A percentile compares a stretch with the other conserved stretches of the same genome.
phyloP scores from a whole-genome alignment of 1,284 basidiomycete genomes.

The Ceratobasidium sp. region DNA sequence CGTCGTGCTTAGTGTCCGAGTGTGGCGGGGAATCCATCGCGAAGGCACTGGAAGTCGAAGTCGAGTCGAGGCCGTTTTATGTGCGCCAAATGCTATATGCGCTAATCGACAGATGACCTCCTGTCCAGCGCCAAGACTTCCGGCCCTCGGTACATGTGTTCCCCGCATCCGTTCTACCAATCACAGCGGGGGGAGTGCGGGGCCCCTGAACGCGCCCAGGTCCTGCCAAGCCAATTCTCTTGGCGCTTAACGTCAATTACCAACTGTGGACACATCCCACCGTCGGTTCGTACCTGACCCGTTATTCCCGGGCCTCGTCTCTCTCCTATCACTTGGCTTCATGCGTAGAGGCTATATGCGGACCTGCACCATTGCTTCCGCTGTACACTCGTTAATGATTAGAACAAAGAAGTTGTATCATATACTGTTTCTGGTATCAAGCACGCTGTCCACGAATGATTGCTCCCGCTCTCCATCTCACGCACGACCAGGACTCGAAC shows the following conservation, averaged over 20 bases:
- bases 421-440: no score
- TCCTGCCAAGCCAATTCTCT: no score
- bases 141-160: slow-evolving; percentile 2
- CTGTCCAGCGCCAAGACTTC: slow-evolving; percentile 29
- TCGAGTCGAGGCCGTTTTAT: not conserved
- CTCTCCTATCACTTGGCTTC: no score
- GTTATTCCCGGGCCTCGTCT: not conserved
- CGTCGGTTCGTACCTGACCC: slow-evolving; percentile 20
- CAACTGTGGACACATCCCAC: not conserved
- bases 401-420: not conserved
- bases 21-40: slow-evolving; percentile 23
- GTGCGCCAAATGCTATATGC: not conserved
- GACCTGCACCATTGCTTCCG: no score
- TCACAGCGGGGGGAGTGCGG: slow-evolving; percentile 16
- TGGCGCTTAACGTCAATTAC: no score
- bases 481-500: no score
- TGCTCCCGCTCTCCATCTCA: no score
- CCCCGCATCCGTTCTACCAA: slow-evolving; percentile 16
- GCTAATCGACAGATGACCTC: not conserved
- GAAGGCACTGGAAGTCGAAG: slow-evolving; percentile 4
- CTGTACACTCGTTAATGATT: no score
- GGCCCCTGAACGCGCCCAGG: slow-evolving; percentile 5
- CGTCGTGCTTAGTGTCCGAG: slow-evolving; percentile 28
- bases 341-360: no score
- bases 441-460: no score